Evolutionary conservation across 1,139 yeast species (phyloP).

Genomic region (Sugiyamaella grinbergsii): DNA sequence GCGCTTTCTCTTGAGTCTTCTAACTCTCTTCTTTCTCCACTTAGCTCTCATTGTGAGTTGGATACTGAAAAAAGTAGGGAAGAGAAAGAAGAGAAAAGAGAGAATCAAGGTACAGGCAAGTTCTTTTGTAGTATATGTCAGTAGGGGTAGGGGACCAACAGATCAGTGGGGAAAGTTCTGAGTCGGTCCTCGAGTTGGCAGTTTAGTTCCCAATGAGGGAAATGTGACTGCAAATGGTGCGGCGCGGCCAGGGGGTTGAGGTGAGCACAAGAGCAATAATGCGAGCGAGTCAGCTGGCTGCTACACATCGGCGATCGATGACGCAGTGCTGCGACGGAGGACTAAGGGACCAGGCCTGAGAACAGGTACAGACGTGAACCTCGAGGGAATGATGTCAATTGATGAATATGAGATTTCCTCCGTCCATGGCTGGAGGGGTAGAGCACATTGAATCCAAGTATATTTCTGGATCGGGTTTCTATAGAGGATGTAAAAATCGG

Average conservation of each 20-base stretch:
- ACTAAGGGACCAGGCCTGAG: no score
- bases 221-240: conserved; percentile 14
- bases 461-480: no score
- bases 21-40: conserved; percentile 99
- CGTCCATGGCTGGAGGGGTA: no score
- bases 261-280: neutral
- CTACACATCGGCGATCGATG: conserved; percentile 5
- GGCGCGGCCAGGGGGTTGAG: neutral
- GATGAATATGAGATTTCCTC: no score
- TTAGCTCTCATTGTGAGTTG: conserved; percentile 39
- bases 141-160: conserved; percentile 19
- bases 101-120: conserved; percentile 9
- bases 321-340: no score
- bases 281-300: neutral
- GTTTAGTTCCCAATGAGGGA: conserved; percentile 6
- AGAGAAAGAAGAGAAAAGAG: conserved; percentile 20
- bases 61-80: conserved; percentile 22
- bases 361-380: no score
- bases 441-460: no score
- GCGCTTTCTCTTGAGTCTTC: conserved; percentile 99
- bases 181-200: conserved; percentile 4
- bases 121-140: conserved; percentile 9
- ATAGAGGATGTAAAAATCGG: no score
- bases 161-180: conserved; percentile 4
- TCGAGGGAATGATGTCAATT: no score